Evolutionary conservation across 2,329 filamentous ascomycete species (phyloP), one percentile per base, ranked within the genome.

Genomic region (Sclerotinia sclerotiorum): DNA sequence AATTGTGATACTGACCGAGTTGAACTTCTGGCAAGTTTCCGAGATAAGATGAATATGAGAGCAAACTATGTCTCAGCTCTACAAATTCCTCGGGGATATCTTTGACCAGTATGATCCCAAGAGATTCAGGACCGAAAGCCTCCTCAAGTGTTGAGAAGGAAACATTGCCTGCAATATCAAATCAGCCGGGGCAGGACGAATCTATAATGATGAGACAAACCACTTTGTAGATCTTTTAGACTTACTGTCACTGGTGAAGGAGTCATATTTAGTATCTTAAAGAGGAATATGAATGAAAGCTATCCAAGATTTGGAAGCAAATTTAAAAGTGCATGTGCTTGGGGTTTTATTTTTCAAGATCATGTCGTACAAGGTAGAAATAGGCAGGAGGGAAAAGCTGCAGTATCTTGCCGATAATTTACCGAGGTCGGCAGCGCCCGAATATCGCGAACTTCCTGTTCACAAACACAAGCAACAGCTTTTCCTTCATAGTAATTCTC

Each of bases 31-130:
- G 85, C 5, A 98, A 84, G 72, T 93, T 93, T 46, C 92, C 95
- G 51, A 98, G 87, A 77, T 96, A 95, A 0, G 93, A 97, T 5
- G 93, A 88, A 77, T 95, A 95, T 0, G 92, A 95, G 8, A 99
- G 84, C 2, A 96, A 85, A 69, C 86, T 85, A 69, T 86, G 86
- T 70, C 95, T 87, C 55, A 97, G 81, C n/a, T 84, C 80, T 19
- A 85, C 79, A 75, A 97, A 99, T 65, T 87, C 83, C 7, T 84
- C 71, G 0, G 93, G 92, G 0, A 98, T 86, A 77, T 93, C 92
- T 77, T 91, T 93, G 60, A 99, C 94, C n/a, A 98, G 82, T 67
- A 99, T 89, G 65, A 99, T 97, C 0, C 95, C 95, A 17, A 98
- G 83, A 2, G 93, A 97, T 35, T 91, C 88, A 1, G 94, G 93